phyloP scores from a whole-genome alignment of 257 asterid genomes.

The Euphrasia confusa region DNA sequence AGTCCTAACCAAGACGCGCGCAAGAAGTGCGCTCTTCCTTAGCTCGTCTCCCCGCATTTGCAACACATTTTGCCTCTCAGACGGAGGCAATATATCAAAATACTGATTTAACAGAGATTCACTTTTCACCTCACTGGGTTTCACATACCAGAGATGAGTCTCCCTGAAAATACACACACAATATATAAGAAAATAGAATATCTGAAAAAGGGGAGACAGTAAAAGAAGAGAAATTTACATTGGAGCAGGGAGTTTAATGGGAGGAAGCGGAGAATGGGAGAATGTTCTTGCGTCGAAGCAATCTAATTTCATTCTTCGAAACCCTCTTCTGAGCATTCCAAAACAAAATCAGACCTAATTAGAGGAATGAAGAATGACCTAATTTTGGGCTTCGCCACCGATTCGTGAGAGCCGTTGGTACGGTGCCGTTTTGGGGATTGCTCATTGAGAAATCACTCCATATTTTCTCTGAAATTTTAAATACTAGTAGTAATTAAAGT shows the following conservation, averaged over 20 bases:
- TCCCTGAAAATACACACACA: constrained; percentile 40
- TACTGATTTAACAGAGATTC: constrained; percentile 53
- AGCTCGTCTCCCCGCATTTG: constrained; percentile 47
- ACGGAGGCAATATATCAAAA: constrained; percentile 58
- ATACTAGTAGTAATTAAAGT: too few relatives aligned
- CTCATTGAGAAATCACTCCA: too few relatives aligned
- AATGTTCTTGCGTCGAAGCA: constrained; percentile 32
- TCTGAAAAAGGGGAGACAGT: not conserved
- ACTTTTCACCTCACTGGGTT: constrained; percentile 61
- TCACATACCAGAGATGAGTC: constrained; percentile 78
- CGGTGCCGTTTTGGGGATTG: too few relatives aligned
- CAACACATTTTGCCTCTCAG: constrained; percentile 58
- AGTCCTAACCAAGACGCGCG: constrained; percentile 76
- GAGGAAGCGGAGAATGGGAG: constrained; percentile 35
- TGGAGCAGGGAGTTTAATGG: constrained; percentile 52
- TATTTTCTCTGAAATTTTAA: too few relatives aligned
- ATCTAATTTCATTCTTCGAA: constrained; percentile 43
- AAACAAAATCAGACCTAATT: not conserved
- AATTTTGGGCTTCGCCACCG: too few relatives aligned
- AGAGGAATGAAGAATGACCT: too few relatives aligned
- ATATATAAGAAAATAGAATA: too few relatives aligned
- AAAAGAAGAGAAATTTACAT: constrained; percentile 31
- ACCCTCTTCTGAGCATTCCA: constrained; percentile 27
- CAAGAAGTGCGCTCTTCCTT: constrained; percentile 63
- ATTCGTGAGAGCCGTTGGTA: too few relatives aligned